phyloP scores from a whole-genome alignment of 2,329 filamentous ascomycete genomes.

The Xylaria sp. region DNA sequence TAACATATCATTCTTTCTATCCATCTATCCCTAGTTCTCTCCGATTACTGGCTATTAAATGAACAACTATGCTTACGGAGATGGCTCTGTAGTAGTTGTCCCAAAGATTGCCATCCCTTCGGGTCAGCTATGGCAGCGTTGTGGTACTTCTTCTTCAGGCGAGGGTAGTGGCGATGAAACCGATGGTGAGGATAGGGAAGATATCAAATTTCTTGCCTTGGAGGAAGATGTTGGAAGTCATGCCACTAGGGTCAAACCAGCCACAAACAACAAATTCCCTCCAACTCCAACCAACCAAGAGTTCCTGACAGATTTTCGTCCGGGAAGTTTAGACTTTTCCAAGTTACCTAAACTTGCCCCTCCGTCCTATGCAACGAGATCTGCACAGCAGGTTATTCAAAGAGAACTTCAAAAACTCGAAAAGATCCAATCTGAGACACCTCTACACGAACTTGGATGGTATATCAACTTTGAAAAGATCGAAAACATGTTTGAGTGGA shows the following conservation, averaged over 20 bases:
- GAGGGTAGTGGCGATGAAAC: slow-evolving; percentile 50
- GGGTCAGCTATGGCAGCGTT: neutral
- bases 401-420: slow-evolving; percentile 73
- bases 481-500: slow-evolving; percentile 88
- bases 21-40: too few species aligned
- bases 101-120: slow-evolving; percentile 52
- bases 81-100: slow-evolving; percentile 37
- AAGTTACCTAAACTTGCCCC: slow-evolving; percentile 72
- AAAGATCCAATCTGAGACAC: slow-evolving; percentile 70
- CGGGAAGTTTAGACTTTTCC: slow-evolving; percentile 71
- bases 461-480: slow-evolving; percentile 76
- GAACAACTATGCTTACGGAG: neutral
- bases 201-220: slow-evolving; percentile 55
- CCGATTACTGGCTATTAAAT: neutral
- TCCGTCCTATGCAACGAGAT: slow-evolving; percentile 72
- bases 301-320: slow-evolving; percentile 64
- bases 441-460: slow-evolving; percentile 80
- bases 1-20: neutral
- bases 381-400: slow-evolving; percentile 71
- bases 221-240: slow-evolving; percentile 25
- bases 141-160: neutral
- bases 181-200: slow-evolving; percentile 57
- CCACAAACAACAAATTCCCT: slow-evolving; percentile 17
- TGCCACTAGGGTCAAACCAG: slow-evolving; percentile 32
- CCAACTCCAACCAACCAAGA: slow-evolving; percentile 31